A percentile compares a stretch with the other conserved stretches of the same genome.
Evolutionary conservation across 495 filamentous ascomycete genomes (phyloP).

Genomic region (Astrothelium macrocarpum): DNA sequence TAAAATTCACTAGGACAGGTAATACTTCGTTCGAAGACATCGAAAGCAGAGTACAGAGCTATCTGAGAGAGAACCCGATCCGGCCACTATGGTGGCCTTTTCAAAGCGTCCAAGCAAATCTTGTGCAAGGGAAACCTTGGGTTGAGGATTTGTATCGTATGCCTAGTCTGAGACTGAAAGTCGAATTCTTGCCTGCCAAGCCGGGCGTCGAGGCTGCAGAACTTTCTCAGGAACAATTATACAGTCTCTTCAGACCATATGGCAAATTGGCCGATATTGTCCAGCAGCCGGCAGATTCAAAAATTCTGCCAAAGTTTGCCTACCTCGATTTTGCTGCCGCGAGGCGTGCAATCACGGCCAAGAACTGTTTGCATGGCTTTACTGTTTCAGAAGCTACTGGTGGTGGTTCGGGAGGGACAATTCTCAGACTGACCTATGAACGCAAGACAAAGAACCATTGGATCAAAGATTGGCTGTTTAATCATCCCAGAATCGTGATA

Average conservation of each 20-base stretch:
- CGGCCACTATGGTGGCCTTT: slow-evolving; percentile 87
- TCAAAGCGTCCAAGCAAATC: slow-evolving; percentile 51
- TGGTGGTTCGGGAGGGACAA: slow-evolving; percentile 64
- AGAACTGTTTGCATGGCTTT: slow-evolving; percentile 88
- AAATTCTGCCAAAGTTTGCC: slow-evolving; percentile 69
- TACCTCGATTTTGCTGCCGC: slow-evolving; percentile 62
- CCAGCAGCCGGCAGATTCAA: slow-evolving; percentile 70
- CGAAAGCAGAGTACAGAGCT: slow-evolving; percentile 41
- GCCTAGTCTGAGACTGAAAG: slow-evolving; percentile 60
- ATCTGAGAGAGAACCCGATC: slow-evolving; percentile 60
- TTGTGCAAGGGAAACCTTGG: slow-evolving; percentile 84
- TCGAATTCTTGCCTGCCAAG: slow-evolving; percentile 71
- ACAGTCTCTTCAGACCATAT: slow-evolving; percentile 79
- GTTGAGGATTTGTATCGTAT: slow-evolving; percentile 83
- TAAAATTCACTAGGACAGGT: slow-evolving; percentile 64
- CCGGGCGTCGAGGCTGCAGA: slow-evolving; percentile 58
- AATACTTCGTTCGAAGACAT: slow-evolving; percentile 48
- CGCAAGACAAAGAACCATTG: slow-evolving; percentile 62
- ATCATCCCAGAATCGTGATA: slow-evolving; percentile 80
- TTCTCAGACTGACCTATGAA: slow-evolving; percentile 72
- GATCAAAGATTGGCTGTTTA: slow-evolving; percentile 81
- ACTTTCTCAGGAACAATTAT: slow-evolving; percentile 78
- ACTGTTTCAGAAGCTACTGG: slow-evolving; percentile 47
- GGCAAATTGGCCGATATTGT: slow-evolving; percentile 79
- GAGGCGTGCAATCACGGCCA: slow-evolving; percentile 71